Evolutionary conservation across 2,329 filamentous ascomycete species (phyloP).

Genomic region (Neoarthrinium moseri): DNA sequence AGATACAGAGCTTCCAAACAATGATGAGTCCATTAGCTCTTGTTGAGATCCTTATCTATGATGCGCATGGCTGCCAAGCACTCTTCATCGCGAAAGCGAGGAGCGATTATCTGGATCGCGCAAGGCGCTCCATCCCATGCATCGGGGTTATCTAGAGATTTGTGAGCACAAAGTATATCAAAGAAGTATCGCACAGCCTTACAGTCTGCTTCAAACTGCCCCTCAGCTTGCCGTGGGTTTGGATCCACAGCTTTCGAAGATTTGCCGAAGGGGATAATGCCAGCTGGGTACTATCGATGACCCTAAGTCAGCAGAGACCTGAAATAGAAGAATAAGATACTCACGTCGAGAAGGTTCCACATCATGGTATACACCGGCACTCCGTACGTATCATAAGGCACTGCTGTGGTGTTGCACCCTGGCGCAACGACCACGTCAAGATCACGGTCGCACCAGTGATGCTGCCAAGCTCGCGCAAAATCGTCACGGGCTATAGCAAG

Average conservation of each 20-base stretch:
- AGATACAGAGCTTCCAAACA: no score
- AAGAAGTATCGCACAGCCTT: constrained; percentile 15
- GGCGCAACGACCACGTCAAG: constrained; percentile 51
- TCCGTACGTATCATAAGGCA: constrained; percentile 50
- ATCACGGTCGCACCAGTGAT: constrained; percentile 36
- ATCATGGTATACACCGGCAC: constrained; percentile 44
- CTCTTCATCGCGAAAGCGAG: constrained; percentile 47
- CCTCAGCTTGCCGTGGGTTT: constrained; percentile 22
- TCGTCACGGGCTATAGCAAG: constrained; percentile 35
- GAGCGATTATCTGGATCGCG: constrained; percentile 44
- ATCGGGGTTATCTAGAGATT: constrained; percentile 35
- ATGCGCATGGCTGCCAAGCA: constrained; percentile 30
- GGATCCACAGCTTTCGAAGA: constrained; percentile 40
- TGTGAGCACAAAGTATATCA: not conserved
- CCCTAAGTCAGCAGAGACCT: not conserved
- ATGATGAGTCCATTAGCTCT: no score
- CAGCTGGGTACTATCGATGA: constrained; percentile 43
- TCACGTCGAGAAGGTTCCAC: constrained; percentile 51
- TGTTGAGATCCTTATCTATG: constrained; percentile 21
- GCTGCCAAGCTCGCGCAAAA: constrained; percentile 39
- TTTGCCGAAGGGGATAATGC: constrained; percentile 43
- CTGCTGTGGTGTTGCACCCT: constrained; percentile 47
- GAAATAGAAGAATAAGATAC: constrained; percentile 16
- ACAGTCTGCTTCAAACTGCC: constrained; percentile 31
- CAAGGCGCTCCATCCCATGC: constrained; percentile 41